These are phyloP conservation scores for Penicillium sp. DNA, from an alignment of 2,329 filamentous ascomycete genomes.

Conservation along the genomic window DNA sequence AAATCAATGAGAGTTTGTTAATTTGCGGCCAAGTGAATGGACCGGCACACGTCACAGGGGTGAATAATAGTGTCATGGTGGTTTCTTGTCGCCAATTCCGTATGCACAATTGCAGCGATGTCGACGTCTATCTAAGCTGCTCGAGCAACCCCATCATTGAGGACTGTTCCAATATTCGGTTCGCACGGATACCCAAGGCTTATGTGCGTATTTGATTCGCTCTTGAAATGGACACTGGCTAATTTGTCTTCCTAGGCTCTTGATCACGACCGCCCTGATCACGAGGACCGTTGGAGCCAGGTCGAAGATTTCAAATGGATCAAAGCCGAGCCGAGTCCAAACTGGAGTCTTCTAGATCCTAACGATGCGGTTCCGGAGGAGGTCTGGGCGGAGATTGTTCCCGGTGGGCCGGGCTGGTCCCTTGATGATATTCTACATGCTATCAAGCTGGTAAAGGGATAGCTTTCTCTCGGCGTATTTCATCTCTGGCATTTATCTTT, in stretches of 20 bases:
- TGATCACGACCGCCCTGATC: constrained; percentile 27
- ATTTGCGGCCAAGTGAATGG: constrained; percentile 73
- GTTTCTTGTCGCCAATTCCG: constrained; percentile 80
- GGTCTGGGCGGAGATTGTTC: constrained; percentile 64
- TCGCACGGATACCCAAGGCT: constrained; percentile 64
- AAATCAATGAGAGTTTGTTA: constrained; percentile 64
- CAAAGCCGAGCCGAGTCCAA: constrained; percentile 75
- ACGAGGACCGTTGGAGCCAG: constrained; percentile 71
- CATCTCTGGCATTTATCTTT: no score
- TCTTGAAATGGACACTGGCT: background rate
- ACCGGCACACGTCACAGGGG: constrained; percentile 72
- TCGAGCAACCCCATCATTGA: constrained; percentile 88
- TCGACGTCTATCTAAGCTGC: constrained; percentile 78
- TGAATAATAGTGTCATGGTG: constrained; percentile 68
- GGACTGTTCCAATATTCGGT: constrained; percentile 70
- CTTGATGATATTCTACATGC: constrained; percentile 59
- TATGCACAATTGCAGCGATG: constrained; percentile 78
- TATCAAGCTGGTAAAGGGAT: constrained; percentile 26
- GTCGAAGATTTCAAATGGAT: constrained; percentile 99
- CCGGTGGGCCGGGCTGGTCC: constrained; percentile 56
- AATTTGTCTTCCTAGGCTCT: constrained; percentile 23
- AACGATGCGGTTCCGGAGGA: constrained; percentile 54
- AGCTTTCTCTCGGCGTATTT: background rate
- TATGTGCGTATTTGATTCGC: constrained; percentile 54
- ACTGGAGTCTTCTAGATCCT: constrained; percentile 69